Conservation (phyloP, 441 rosid genomes). For the Euphorbia neoarborescens region DNA sequence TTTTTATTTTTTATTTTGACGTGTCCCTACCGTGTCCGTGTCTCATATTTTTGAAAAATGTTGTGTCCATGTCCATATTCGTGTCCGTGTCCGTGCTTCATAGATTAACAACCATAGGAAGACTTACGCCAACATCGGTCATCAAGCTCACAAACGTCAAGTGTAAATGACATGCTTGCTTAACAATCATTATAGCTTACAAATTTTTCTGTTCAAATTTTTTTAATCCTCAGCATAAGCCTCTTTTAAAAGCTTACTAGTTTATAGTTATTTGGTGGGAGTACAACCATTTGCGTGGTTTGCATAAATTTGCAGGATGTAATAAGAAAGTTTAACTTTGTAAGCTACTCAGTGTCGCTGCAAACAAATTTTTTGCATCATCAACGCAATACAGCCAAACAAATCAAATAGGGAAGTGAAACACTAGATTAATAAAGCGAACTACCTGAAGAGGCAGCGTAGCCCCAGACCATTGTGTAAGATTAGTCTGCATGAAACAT, state of each 20-base stretch:
- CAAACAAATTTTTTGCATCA: neutral
- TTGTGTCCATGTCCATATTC: too few relatives aligned
- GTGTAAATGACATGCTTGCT: neutral
- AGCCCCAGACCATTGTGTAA: conserved; percentile 95
- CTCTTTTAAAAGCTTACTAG: neutral
- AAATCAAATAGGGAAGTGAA: neutral
- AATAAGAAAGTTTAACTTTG: neutral
- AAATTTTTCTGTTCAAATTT: neutral
- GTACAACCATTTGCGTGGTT: neutral
- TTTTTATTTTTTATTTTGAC: too few relatives aligned
- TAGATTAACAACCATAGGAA: neutral
- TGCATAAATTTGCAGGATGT: neutral
- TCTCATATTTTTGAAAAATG: too few relatives aligned
- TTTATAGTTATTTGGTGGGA: neutral
- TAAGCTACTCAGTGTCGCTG: neutral
- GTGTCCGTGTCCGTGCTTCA: too few relatives aligned
- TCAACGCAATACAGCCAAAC: neutral
- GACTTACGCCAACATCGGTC: neutral
- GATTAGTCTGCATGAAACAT: conserved; percentile 66
- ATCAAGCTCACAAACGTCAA: neutral
- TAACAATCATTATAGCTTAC: neutral
- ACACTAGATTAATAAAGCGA: conserved; percentile 8
- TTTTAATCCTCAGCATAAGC: neutral
- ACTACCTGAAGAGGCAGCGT: conserved; percentile 90
- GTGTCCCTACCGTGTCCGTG: too few relatives aligned